Conservation (phyloP, 768 basidiomycete genomes). For the Grammothele lineata region DNA sequence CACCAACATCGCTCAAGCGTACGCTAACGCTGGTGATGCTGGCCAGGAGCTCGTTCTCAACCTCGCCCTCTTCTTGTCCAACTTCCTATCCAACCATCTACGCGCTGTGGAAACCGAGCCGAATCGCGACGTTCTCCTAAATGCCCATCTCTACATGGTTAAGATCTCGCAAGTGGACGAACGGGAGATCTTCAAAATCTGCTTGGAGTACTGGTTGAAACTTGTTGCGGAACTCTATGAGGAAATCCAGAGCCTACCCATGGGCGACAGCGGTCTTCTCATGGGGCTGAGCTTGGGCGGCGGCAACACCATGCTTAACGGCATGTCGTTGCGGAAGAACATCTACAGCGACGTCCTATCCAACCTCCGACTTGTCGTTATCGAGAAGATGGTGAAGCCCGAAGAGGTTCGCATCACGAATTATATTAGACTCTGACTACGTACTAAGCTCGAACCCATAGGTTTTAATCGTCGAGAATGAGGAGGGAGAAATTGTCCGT, state of each 20-base stretch:
- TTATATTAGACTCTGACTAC: too few relatives aligned
- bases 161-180: slow-evolving; percentile 98
- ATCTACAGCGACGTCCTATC: slow-evolving; percentile 94
- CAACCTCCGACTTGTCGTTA: slow-evolving; percentile 91
- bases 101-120: slow-evolving; percentile 89
- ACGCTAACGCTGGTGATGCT: slow-evolving; percentile 81
- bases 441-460: slow-evolving; percentile 25
- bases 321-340: slow-evolving; percentile 84
- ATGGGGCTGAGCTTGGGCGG: slow-evolving; percentile 88
- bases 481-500: slow-evolving; percentile 98
- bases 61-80: slow-evolving; percentile 93
- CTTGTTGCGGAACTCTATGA: slow-evolving; percentile 96
- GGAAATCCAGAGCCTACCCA: slow-evolving; percentile 90
- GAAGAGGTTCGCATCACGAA: slow-evolving; percentile 86
- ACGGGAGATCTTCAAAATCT: slow-evolving; percentile 99
- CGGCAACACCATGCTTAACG: slow-evolving; percentile 63
- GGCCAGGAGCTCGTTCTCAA: slow-evolving; percentile 98
- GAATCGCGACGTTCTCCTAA: slow-evolving; percentile 89
- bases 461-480: slow-evolving; percentile 98
- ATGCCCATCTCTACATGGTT: slow-evolving; percentile 97
- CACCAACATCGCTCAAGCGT: slow-evolving; percentile 92
- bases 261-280: slow-evolving; percentile 78
- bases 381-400: slow-evolving; percentile 99
- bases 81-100: slow-evolving; percentile 92
- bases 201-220: slow-evolving; percentile 95